Evolutionary conservation across 140 eudicot species (phyloP).

Genomic region (Cichorium intybus): DNA sequence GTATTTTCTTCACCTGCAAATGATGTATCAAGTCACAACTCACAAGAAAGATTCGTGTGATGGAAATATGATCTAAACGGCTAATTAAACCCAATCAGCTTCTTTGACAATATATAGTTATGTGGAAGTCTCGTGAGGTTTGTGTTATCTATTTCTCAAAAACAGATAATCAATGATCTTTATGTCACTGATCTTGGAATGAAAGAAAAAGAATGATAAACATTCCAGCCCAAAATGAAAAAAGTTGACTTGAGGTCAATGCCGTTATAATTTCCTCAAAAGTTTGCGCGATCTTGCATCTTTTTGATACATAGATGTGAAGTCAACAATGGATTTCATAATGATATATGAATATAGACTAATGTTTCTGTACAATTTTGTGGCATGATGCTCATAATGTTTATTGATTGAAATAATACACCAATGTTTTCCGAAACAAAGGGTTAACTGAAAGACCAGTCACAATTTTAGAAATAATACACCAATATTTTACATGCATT

Average conservation of each 20-base stretch:
- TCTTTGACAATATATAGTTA: too few relatives aligned
- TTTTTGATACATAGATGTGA: background rate
- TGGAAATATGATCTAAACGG: background rate
- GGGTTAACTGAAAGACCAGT: background rate
- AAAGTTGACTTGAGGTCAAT: background rate
- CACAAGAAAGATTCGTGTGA: too few relatives aligned
- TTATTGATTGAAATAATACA: too few relatives aligned
- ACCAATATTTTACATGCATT: background rate
- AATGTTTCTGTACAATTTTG: background rate
- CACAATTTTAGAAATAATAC: background rate
- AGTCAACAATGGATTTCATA: background rate
- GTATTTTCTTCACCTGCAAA: slow-evolving; percentile 35
- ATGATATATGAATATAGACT: background rate
- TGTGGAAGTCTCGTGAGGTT: background rate
- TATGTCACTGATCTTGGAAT: background rate
- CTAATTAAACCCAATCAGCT: background rate
- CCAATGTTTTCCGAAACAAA: background rate
- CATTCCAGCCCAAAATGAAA: background rate
- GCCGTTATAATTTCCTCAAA: background rate
- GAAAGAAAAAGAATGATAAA: background rate
- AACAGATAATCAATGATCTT: background rate
- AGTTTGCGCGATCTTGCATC: background rate
- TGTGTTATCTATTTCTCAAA: too few relatives aligned
- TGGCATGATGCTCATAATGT: background rate
- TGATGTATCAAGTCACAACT: background rate